Conservation (phyloP, 306 rosid genomes). For the Canavalia ensiformis region DNA sequence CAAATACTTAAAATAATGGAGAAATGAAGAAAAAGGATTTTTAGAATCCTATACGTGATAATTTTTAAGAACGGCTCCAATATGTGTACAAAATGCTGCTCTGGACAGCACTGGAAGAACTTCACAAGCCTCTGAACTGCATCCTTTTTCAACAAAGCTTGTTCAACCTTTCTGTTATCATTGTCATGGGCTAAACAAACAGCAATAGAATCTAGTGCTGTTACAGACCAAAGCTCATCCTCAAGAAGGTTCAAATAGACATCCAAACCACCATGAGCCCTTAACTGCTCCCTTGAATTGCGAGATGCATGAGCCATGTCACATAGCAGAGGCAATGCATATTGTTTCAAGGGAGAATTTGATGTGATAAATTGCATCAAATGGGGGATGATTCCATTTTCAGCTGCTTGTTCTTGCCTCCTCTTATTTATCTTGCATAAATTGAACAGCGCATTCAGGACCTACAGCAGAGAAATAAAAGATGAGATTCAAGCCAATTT, state of each 20-base stretch:
- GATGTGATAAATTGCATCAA: slow-evolving; percentile 92
- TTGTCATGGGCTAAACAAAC: slow-evolving; percentile 97
- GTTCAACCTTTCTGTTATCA: slow-evolving; percentile 95
- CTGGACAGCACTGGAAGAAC: slow-evolving; percentile 97
- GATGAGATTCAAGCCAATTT: slow-evolving; percentile 44
- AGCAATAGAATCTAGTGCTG: slow-evolving; percentile 96
- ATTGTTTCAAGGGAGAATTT: slow-evolving; percentile 86
- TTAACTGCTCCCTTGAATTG: slow-evolving; percentile 95
- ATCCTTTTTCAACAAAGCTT: slow-evolving; percentile 90
- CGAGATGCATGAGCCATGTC: slow-evolving; percentile 99
- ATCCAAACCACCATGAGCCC: slow-evolving; percentile 99
- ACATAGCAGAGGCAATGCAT: slow-evolving; percentile 93
- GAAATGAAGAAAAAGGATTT: slow-evolving; percentile 31
- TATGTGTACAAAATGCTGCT: slow-evolving; percentile 93
- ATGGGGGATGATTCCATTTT: slow-evolving; percentile 99
- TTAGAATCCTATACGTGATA: slow-evolving; percentile 74
- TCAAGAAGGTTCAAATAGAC: slow-evolving; percentile 97
- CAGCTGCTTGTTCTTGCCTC: slow-evolving; percentile 99
- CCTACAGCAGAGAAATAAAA: slow-evolving; percentile 61
- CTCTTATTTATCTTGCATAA: slow-evolving; percentile 99
- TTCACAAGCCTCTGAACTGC: slow-evolving; percentile 96
- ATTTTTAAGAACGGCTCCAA: slow-evolving; percentile 98
- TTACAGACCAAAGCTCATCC: slow-evolving; percentile 94
- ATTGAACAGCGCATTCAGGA: slow-evolving; percentile 91
- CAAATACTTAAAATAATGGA: slow-evolving; percentile 26